Evolutionary conservation across 2,329 filamentous ascomycete genomes (phyloP).

Genomic region (Fusarium goolgardi): DNA sequence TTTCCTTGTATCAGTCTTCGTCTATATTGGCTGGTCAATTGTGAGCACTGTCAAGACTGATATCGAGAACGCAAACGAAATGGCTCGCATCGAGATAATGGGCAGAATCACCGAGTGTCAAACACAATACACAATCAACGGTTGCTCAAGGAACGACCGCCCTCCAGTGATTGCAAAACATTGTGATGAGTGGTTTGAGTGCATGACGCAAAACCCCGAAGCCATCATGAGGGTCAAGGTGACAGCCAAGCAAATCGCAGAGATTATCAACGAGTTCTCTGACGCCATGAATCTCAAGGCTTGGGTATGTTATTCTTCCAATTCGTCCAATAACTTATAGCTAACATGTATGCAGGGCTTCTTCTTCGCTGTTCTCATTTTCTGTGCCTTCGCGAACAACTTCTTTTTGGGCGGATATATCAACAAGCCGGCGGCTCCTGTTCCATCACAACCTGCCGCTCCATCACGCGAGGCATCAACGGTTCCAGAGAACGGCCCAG

Average conservation of each 20-base stretch:
- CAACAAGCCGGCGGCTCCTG: constrained; percentile 45
- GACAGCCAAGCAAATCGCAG: constrained; percentile 86
- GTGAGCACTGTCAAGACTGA: constrained; percentile 78
- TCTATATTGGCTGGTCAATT: constrained; percentile 77
- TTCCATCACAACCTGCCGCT: constrained; percentile 42
- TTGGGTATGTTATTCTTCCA: constrained; percentile 57
- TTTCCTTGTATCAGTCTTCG: constrained; percentile 64
- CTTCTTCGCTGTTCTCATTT: constrained; percentile 61
- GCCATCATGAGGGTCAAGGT: constrained; percentile 83
- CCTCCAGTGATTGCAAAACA: constrained; percentile 80
- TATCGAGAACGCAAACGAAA: constrained; percentile 76
- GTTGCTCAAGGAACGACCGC: constrained; percentile 72
- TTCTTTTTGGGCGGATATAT: constrained; percentile 56
- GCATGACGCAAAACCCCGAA: constrained; percentile 86
- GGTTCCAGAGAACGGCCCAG: constrained; percentile 52
- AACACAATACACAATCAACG: constrained; percentile 79
- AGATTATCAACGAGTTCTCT: constrained; percentile 94
- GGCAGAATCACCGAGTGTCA: constrained; percentile 79
- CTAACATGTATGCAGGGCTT: constrained; percentile 57
- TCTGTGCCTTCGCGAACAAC: constrained; percentile 64
- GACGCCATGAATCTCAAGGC: constrained; percentile 89
- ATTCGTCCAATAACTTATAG: neutral
- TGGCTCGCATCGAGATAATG: constrained; percentile 75
- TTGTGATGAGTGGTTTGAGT: constrained; percentile 85
- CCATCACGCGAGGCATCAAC: constrained; percentile 41